Percentiles rank a stretch among this genome's conserved stretches.
phyloP scores from a whole-genome alignment of 1,139 yeast genomes.

The Candida pseudoviswanathii region DNA sequence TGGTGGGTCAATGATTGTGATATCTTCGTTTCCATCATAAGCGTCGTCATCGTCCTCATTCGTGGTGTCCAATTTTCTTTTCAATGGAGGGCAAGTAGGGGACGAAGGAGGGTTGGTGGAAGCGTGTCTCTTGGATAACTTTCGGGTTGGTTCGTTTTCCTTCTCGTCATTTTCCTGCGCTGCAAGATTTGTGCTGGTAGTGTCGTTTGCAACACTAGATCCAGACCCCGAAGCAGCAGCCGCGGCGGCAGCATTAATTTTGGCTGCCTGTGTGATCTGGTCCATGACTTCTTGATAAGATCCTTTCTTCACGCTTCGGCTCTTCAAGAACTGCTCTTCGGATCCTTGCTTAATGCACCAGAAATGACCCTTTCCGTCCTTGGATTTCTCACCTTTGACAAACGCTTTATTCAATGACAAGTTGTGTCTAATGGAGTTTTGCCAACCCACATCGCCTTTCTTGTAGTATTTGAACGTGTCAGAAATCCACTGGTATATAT shows the following conservation, averaged over 20 bases:
- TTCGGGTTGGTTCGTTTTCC: not conserved
- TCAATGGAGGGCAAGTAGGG: constrained; percentile 24
- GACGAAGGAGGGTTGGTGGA: constrained; percentile 33
- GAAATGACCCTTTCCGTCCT: constrained; percentile 95
- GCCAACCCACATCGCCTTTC: constrained; percentile 92
- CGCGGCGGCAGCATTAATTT: constrained; percentile 13
- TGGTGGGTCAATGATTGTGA: constrained; percentile 18
- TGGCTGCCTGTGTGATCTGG: constrained; percentile 30
- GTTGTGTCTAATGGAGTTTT: constrained; percentile 86
- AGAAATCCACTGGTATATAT: constrained; percentile 92
- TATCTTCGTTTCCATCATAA: constrained; percentile 14
- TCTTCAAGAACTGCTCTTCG: constrained; percentile 79
- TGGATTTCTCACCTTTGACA: constrained; percentile 86
- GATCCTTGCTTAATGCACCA: constrained; percentile 89
- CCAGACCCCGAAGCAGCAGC: constrained; percentile 4
- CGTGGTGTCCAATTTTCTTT: constrained; percentile 11
- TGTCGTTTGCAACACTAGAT: not conserved
- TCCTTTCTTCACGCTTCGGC: constrained; percentile 50
- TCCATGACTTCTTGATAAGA: constrained; percentile 51
- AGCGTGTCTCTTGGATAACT: constrained; percentile 17
- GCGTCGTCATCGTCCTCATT: constrained; percentile 20
- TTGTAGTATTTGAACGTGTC: constrained; percentile 83
- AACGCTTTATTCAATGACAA: constrained; percentile 85
- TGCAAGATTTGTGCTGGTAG: too few relatives aligned
- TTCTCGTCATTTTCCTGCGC: not conserved